A percentile compares a stretch with the other conserved stretches of the same genome.
phyloP scores from a whole-genome alignment of 352 stramenopile genomes.

The Phytophthora tentaculata region DNA sequence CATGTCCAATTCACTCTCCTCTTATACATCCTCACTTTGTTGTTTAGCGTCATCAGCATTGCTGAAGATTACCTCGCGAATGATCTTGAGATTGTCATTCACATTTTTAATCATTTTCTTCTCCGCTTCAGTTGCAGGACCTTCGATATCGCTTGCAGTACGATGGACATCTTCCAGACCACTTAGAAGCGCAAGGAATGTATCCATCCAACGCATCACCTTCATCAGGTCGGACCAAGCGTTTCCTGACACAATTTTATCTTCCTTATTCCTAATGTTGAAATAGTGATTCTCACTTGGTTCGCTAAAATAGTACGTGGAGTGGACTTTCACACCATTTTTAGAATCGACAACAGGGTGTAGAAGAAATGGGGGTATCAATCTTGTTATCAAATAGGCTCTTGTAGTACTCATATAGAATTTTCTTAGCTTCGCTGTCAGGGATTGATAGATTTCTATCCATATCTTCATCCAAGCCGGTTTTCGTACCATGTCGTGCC shows the following conservation, averaged over 20 bases:
- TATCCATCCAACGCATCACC: slow-evolving; percentile 32
- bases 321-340: slow-evolving; percentile 19
- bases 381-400: slow-evolving; percentile 13
- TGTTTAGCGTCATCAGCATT: no score
- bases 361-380: slow-evolving; percentile 23
- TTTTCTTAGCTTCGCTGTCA: slow-evolving; percentile 31
- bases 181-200: no score
- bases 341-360: slow-evolving; percentile 21
- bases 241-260: slow-evolving; percentile 25
- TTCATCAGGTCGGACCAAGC: slow-evolving; percentile 22
- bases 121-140: no score
- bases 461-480: slow-evolving; percentile 25
- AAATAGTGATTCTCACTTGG: slow-evolving; percentile 23
- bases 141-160: no score
- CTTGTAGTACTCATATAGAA: slow-evolving; percentile 26
- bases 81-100: slow-evolving; percentile 22
- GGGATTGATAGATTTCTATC: slow-evolving; percentile 16
- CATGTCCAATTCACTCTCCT: slow-evolving; percentile 17
- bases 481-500: slow-evolving; percentile 14
- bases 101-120: no score
- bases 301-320: slow-evolving; percentile 27
- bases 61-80: slow-evolving; percentile 23
- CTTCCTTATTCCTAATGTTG: slow-evolving; percentile 22
- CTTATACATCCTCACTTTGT: slow-evolving; percentile 10
- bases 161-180: slow-evolving; percentile 7